Base-by-base conservation (phyloP, 2,329 filamentous ascomycete genomes). In the Pseudomassariella vexata region DNA sequence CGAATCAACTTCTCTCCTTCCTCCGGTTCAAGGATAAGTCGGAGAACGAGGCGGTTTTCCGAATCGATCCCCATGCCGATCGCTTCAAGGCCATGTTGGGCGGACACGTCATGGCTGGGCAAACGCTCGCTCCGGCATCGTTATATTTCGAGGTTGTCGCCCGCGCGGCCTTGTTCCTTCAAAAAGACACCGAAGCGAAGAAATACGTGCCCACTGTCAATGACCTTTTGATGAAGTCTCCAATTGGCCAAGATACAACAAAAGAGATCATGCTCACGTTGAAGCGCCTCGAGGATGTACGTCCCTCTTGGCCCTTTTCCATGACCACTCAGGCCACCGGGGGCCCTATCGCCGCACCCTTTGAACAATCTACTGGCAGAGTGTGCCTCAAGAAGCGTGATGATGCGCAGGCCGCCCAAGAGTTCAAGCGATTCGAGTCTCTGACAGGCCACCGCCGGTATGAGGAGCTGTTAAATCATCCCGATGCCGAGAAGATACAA, bases 371-470 rank as follows among this genome's bases (percentile, higher is more conserved):
- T 2, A 41, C 27, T 7, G 42, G 42, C 8, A 30, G 10, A 3
- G 36, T 45, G 12, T 4, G 9, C 5, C 19, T 36, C 3, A 15
- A 29, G 22, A 38, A 32, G 17, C 38, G 42, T 10, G 19, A 20
- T 12, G 36, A 41, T 45, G 51, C 24, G 49, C 30, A 38, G 28
- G 11, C 30, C 10, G 41, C 43, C 5, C 29, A 34, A 4, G 47
- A 52, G 20, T 55, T 60, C 26, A 34, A 37, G 2, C 46, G 52
- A 3, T 56, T 48, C 21, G 51, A 52, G 25, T 46, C 53, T 5
- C 38, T 61, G 4, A 42, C 54, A 14, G 48, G 41, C 7, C 42
- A 47, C 19, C 25, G 53, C 12, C 46, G 46, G 8, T 49, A 43
- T 32, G 27, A 40, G 10, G 24, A 39, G 10, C 12, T 59, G 15